A percentile compares a stretch with the other conserved stretches of the same genome.
Conservation (phyloP, 2,329 filamentous ascomycete genomes). For the Seiridium cupressi region DNA sequence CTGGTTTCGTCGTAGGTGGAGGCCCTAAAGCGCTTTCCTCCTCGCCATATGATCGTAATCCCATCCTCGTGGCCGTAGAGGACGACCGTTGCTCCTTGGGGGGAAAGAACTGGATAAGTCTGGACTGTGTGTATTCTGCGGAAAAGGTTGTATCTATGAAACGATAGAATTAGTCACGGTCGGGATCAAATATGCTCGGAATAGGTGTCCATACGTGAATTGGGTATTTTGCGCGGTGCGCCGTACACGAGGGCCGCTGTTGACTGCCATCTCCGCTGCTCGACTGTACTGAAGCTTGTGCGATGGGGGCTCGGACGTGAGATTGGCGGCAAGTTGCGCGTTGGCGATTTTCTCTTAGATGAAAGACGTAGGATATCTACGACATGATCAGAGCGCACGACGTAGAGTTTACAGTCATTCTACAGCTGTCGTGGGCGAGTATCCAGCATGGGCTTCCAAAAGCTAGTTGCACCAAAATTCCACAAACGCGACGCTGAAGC, state of each 20-base stretch:
- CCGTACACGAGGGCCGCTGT: constrained; percentile 28
- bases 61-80: constrained; percentile 65
- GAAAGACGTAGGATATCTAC: too few species aligned
- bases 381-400: too few species aligned
- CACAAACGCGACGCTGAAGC: constrained; percentile 3
- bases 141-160: constrained; percentile 54
- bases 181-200: background rate
- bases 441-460: too few species aligned
- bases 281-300: background rate
- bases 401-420: too few species aligned
- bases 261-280: constrained; percentile 21
- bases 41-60: constrained; percentile 60
- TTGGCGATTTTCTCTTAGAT: too few species aligned
- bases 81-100: constrained; percentile 62
- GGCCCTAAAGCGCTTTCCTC: constrained; percentile 57
- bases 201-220: constrained; percentile 28
- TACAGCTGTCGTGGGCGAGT: too few species aligned
- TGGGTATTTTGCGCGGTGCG: constrained; percentile 35
- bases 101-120: constrained; percentile 59
- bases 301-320: background rate
- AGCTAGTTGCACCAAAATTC: background rate
- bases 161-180: constrained; percentile 8
- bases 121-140: constrained; percentile 59
- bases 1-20: constrained; percentile 29
- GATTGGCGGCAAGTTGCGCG: background rate